Conservation (phyloP, 768 basidiomycete species). For the Pleurotus giganteus region DNA sequence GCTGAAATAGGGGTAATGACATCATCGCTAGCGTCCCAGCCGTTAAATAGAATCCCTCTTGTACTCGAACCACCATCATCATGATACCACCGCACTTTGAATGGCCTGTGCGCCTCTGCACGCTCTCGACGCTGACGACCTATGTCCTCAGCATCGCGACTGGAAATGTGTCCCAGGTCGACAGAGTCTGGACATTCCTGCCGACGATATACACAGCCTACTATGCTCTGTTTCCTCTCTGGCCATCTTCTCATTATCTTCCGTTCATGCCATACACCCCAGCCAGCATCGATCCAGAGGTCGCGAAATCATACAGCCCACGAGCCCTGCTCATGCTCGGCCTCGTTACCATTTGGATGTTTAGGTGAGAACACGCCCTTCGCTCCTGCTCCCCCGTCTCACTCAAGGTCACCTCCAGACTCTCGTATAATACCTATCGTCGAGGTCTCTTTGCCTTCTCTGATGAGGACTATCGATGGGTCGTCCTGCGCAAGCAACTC, state of each 20-base stretch:
- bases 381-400: constrained; percentile 14
- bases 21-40: background rate
- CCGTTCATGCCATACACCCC: constrained; percentile 58
- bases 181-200: constrained; percentile 77
- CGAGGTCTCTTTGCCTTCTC: constrained; percentile 64
- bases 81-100: background rate
- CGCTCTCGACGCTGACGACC: constrained; percentile 40
- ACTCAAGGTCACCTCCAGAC: constrained; percentile 34
- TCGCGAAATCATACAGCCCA: constrained; percentile 56
- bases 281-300: constrained; percentile 35
- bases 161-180: constrained; percentile 83
- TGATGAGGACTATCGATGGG: constrained; percentile 97
- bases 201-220: constrained; percentile 83
- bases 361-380: constrained; percentile 34
- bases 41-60: background rate
- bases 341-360: constrained; percentile 68
- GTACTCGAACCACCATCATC: background rate
- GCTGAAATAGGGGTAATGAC: background rate
- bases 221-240: constrained; percentile 73
- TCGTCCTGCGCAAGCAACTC: constrained; percentile 59
- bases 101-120: constrained; percentile 60
- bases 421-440: constrained; percentile 81
- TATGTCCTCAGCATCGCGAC: constrained; percentile 68
- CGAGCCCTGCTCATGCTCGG: constrained; percentile 74
- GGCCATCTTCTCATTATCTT: constrained; percentile 27